These are phyloP conservation scores for Podaxis sp. DNA, from an alignment of 768 basidiomycete species.

Conservation along the genomic window DNA sequence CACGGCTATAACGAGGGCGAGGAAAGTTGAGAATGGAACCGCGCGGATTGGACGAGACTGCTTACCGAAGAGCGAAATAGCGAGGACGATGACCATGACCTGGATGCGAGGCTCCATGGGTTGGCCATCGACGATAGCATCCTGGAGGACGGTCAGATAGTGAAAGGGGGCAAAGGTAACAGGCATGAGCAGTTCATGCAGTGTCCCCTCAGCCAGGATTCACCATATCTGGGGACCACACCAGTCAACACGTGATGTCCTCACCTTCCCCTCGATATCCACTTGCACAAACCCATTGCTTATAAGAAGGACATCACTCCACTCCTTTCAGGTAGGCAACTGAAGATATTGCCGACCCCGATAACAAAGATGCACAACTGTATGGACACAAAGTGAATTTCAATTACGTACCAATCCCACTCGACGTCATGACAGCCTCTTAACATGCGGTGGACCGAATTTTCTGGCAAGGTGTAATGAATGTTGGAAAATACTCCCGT, in stretches of 20 bases:
- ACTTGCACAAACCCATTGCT: no score
- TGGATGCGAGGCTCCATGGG: slow-evolving; percentile 14
- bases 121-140: background rate
- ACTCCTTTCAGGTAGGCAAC: no score
- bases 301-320: no score
- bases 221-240: slow-evolving; percentile 2
- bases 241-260: slow-evolving; percentile 9
- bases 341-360: no score
- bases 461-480: no score
- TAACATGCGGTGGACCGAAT: no score
- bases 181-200: background rate
- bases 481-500: no score
- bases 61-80: slow-evolving; percentile 62
- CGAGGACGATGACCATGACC: slow-evolving; percentile 51
- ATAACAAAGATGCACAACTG: no score
- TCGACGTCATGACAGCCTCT: no score
- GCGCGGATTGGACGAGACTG: slow-evolving; percentile 1
- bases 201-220: background rate
- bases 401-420: no score
- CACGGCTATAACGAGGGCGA: slow-evolving; percentile 39
- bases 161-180: background rate
- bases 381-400: no score
- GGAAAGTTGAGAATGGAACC: slow-evolving; percentile 1
- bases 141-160: background rate
- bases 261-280: background rate